phyloP scores from a whole-genome alignment of 2,329 filamentous ascomycete species.

The Xylariaceae sp. region DNA sequence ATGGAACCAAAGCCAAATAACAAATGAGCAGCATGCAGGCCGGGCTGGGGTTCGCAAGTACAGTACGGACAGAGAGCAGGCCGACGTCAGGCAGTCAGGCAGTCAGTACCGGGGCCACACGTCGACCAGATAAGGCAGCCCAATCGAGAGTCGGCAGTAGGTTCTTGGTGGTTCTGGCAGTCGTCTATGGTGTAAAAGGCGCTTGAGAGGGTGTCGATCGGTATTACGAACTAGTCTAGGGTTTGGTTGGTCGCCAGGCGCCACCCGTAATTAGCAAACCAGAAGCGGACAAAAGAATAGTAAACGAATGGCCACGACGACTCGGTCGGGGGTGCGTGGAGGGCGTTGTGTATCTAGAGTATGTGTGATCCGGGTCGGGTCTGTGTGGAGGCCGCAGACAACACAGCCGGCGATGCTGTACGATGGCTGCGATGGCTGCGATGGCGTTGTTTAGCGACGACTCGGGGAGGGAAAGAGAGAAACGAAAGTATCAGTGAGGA shows the following conservation, averaged over 20 bases:
- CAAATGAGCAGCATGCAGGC: constrained; percentile 23
- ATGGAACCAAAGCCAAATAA: constrained; percentile 20
- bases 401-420: constrained; percentile 26
- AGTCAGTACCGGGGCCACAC: constrained; percentile 1
- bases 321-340: constrained; percentile 19
- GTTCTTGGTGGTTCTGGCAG: background rate
- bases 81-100: too few relatives aligned
- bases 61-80: constrained; percentile 1
- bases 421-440: constrained; percentile 24
- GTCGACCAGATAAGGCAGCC: constrained; percentile 15
- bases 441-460: constrained; percentile 21
- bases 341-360: background rate
- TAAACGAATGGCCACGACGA: constrained; percentile 30
- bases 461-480: constrained; percentile 15
- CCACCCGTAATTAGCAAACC: constrained; percentile 22
- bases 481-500: constrained; percentile 15
- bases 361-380: constrained; percentile 13
- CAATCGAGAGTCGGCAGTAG: constrained; percentile 7
- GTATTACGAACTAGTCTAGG: constrained; percentile 20
- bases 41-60: constrained; percentile 22
- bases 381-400: constrained; percentile 21
- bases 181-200: constrained; percentile 10
- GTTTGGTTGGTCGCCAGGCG: constrained; percentile 11
- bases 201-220: constrained; percentile 15
- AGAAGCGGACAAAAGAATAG: constrained; percentile 20